These are phyloP conservation scores for Harrya chromipes DNA, from an alignment of 768 basidiomycete species.

Conservation along the genomic window DNA sequence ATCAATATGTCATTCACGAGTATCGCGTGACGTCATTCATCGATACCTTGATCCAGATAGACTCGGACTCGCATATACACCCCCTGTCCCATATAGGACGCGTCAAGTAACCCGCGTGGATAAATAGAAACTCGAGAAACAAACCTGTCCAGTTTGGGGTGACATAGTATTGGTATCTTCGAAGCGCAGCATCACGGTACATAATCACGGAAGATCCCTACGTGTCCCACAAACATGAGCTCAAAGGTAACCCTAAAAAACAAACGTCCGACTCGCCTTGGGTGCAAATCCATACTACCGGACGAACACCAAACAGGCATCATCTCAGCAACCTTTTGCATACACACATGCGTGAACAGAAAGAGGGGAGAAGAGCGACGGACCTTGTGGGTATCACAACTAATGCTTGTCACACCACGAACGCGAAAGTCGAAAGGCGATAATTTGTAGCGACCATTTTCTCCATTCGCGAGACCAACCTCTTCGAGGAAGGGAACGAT, in stretches of 20 bases:
- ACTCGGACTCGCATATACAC: slow-evolving; percentile 88
- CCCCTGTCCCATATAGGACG: slow-evolving; percentile 43
- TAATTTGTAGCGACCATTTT: slow-evolving; percentile 51
- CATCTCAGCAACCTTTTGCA: slow-evolving; percentile 1
- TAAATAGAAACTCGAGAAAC: slow-evolving; percentile 11
- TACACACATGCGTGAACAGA: not conserved
- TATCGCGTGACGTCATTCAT: not conserved
- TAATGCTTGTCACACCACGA: slow-evolving; percentile 88
- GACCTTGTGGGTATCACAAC: slow-evolving; percentile 95
- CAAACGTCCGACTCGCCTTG: slow-evolving; percentile 51
- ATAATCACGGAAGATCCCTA: slow-evolving; percentile 93
- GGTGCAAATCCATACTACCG: slow-evolving; percentile 88
- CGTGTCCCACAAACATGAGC: not conserved
- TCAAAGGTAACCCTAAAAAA: not conserved
- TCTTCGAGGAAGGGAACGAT: slow-evolving; percentile 89
- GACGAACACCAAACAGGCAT: not conserved
- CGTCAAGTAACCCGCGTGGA: not conserved
- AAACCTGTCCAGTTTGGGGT: slow-evolving; percentile 75
- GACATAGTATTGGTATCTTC: slow-evolving; percentile 84
- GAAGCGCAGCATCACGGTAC: slow-evolving; percentile 78
- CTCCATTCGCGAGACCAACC: slow-evolving; percentile 63
- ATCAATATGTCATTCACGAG: not conserved
- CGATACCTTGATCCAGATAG: slow-evolving; percentile 82
- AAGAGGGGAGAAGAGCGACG: not conserved
- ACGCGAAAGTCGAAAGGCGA: slow-evolving; percentile 88